Base-by-base conservation (phyloP, 192 early-diverging fungal genomes). In the Podochytrium sp. region DNA sequence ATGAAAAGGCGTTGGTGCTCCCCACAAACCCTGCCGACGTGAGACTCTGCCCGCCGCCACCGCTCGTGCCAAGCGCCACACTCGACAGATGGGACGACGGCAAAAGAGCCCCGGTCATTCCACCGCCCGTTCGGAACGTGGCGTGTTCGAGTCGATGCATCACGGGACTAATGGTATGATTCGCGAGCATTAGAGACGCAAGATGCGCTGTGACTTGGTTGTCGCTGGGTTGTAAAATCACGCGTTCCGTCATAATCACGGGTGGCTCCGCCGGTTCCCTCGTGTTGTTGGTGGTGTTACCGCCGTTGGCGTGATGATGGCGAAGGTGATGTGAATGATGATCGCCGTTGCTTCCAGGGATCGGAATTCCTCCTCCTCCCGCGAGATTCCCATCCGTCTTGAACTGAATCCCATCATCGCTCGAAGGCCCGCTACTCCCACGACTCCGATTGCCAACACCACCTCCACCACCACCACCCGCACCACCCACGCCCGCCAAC, bases 81-180 rank as follows among this genome's bases (percentile, higher is more conserved):
- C n/a, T n/a, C n/a, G n/a, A n/a, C n/a, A n/a, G n/a, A n/a, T n/a
- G n/a, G n/a, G n/a, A n/a, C n/a, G n/a, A n/a, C n/a, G n/a, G n/a
- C 23, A 29, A 55, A 47, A 18, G n/a, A 0, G 66, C 55, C 25
- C 66, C 66, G 33, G 30, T 55, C 10, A 39, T 30, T 12, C 33
- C 29, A 65, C 29, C 29, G 3, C 39, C 43, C 4, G 78, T 68
- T 42, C 95, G 81, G 75, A 91, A 95, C 0, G 94, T 90, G 29
- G 89, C 89, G 79, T 98, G 94, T 63, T 91, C 87, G 37, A 94
- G 75, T 16, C 87, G 82, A 10, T 90, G 93, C 1, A 94, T 93
- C 56, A 90, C 90, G 1, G 95, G 93, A 14, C 91, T 92, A 18
- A 98, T 89, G 29, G 96, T 96, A 73, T 93, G 93, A 70, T 96